Evolutionary conservation across 2,329 filamentous ascomycete species (phyloP), one percentile per base, ranked within the genome.

Genomic region (Diaporthe aspalathi): DNA sequence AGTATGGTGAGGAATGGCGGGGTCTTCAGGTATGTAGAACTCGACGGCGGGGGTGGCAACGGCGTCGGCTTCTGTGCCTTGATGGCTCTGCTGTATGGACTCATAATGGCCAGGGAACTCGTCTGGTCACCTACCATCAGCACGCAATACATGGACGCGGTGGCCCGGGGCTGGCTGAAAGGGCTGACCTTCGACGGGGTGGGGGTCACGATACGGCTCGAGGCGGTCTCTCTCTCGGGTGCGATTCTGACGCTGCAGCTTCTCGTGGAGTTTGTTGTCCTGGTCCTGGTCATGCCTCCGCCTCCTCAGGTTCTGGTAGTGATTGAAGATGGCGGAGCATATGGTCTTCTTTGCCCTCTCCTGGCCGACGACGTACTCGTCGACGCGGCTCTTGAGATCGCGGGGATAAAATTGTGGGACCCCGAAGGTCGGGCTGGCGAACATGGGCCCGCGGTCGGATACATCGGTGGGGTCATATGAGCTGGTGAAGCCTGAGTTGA

Each of bases 351-450:
- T 96, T 20, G 96, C 94, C 72, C 94, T 90, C 75, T 98, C 94
- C 81, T 99, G 96, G 50, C 95, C 96, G 5, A 99, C 95, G 1
- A 99, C 95, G 80, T 97, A 99, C 79, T 96, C 93, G 80, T 99
- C 96, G 40, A 98, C 90, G 77, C 96, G 93, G 78, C 94, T 91
- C 85, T 98, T 98, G 76, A 99, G 86, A 76, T 90, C 87, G 71
- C 88, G 85, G 2, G 90, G 90, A 68, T 91, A 92, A 79, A 91
- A 90, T 66, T 88, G 84, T 2, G 89, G 88, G 20, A 90, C 88
- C 68, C 89, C 89, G 74, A 89, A 88, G 68, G 80, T 86, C 69
- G 83, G 77, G 78, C 88, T 89, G 73, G 80, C 85, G 78, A 90
- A 90, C 85, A 90, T 90, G 49, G 88, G 88, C 3, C 88, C 88